Evolutionary conservation across 2,329 filamentous ascomycete species (phyloP).

Genomic region (Neofusicoccum umdonicola): DNA sequence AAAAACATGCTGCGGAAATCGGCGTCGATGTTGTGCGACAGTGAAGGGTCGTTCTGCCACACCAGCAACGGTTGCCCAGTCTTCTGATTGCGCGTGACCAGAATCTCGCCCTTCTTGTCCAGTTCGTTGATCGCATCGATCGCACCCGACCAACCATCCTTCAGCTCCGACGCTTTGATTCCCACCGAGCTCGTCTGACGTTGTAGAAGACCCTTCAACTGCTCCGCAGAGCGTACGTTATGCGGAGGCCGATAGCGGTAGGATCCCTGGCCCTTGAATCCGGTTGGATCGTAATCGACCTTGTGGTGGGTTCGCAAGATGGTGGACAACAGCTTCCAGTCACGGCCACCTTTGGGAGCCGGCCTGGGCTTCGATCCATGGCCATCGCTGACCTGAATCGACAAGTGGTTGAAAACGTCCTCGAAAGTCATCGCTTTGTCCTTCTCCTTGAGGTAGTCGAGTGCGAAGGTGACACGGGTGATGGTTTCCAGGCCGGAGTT

Average conservation of each 20-base stretch:
- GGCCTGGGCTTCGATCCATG: constrained; percentile 50
- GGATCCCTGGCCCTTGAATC: constrained; percentile 67
- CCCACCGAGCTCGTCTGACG: constrained; percentile 76
- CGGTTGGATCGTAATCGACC: constrained; percentile 55
- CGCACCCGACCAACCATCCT: constrained; percentile 91
- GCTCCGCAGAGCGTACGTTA: constrained; percentile 72
- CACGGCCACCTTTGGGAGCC: constrained; percentile 1
- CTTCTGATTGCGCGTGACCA: constrained; percentile 89
- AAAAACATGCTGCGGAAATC: constrained; percentile 86
- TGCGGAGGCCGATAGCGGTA: constrained; percentile 84
- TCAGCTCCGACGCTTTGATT: constrained; percentile 82
- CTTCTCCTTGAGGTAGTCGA: constrained; percentile 67
- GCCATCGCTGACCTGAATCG: constrained; percentile 61
- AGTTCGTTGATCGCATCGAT: constrained; percentile 74
- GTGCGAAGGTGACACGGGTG: constrained; percentile 83
- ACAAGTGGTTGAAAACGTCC: constrained; percentile 79
- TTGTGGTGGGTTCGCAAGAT: constrained; percentile 67
- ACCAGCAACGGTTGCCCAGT: constrained; percentile 82
- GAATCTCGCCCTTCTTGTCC: constrained; percentile 73
- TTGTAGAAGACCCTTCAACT: constrained; percentile 79
- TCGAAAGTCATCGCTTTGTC: constrained; percentile 56
- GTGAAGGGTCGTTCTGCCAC: constrained; percentile 81
- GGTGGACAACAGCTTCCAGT: constrained; percentile 52
- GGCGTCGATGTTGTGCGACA: constrained; percentile 71
- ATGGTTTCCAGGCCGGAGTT: constrained; percentile 77